Conservation (phyloP, 2,329 filamentous ascomycete genomes). For the Knufia fluminis region DNA sequence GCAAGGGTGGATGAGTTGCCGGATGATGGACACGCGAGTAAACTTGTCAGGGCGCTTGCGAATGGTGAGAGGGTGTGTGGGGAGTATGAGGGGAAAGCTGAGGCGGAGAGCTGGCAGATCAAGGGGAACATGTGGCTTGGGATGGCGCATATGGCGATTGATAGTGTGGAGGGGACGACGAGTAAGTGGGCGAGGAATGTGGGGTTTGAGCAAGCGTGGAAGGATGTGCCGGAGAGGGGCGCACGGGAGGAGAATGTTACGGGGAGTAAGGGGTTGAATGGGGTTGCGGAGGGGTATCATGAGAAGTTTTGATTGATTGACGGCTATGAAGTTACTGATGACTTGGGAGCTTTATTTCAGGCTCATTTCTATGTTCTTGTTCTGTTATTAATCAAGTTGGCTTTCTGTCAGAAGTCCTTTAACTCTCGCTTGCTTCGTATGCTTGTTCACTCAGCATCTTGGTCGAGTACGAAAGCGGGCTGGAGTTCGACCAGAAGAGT, state of each 20-base stretch:
- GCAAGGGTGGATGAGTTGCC: conserved; percentile 35
- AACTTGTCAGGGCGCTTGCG: conserved; percentile 61
- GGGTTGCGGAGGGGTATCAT: background rate
- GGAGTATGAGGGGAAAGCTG: conserved; percentile 27
- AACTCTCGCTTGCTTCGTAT: too few species aligned
- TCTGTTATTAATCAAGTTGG: too few species aligned
- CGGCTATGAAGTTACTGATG: too few species aligned
- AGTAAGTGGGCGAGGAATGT: conserved; percentile 31
- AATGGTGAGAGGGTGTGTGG: conserved; percentile 49
- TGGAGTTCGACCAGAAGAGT: too few species aligned
- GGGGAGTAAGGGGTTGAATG: background rate
- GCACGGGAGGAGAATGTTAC: background rate
- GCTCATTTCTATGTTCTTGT: too few species aligned
- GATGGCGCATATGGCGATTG: conserved; percentile 35
- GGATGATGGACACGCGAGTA: conserved; percentile 77
- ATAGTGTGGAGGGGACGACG: conserved; percentile 24
- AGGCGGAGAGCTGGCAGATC: conserved; percentile 29
- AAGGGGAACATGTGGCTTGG: conserved; percentile 37
- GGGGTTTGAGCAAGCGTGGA: conserved; percentile 37
- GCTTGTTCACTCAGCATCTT: too few species aligned
- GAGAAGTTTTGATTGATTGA: conserved; percentile 11
- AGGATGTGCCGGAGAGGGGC: conserved; percentile 21
- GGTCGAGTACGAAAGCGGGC: too few species aligned
- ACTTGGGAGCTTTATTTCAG: too few species aligned
- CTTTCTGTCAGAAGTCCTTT: too few species aligned